Evolutionary conservation across 164 flowering plant species (phyloP).

Genomic region (Litsea cubeba): DNA sequence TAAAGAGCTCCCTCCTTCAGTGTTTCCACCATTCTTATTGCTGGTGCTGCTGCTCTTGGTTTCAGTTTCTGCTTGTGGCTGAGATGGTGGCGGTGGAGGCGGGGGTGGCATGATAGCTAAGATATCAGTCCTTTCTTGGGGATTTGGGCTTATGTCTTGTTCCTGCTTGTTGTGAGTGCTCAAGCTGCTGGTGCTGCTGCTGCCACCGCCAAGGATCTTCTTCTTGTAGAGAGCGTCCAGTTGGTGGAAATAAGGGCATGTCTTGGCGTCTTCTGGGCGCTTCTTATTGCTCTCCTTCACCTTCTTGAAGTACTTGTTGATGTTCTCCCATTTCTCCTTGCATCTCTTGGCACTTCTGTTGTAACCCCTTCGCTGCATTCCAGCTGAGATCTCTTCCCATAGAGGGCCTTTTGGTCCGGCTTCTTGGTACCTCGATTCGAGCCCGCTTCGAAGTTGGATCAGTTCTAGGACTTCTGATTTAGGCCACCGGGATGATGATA

Average conservation of each 20-base stretch:
- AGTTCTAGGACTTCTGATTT: conserved; percentile 57
- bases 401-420: conserved; percentile 41
- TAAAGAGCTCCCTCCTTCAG: conserved; percentile 7
- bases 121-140: conserved; percentile 4
- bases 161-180: conserved; percentile 4
- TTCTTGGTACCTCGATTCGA: conserved; percentile 55
- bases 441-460: conserved; percentile 48
- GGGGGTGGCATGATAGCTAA: conserved; percentile 20
- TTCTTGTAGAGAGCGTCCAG: conserved; percentile 44
- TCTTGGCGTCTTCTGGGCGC: conserved; percentile 66
- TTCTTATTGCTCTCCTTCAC: conserved; percentile 22
- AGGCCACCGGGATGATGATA: conserved; percentile 53
- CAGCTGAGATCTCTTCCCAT: conserved; percentile 16
- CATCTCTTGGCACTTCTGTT: conserved; percentile 15
- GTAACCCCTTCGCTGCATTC: conserved; percentile 12
- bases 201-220: conserved; percentile 25
- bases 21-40: conserved; percentile 7
- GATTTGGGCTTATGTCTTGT: not conserved
- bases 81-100: conserved; percentile 13
- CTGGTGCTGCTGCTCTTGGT: conserved; percentile 22
- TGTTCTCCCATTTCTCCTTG: conserved; percentile 21
- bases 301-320: conserved; percentile 19
- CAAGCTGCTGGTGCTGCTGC: not conserved
- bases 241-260: conserved; percentile 56
- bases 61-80: conserved; percentile 12